Conservation (phyloP, 805 yeast species). For the Ogataea degrootiae region DNA sequence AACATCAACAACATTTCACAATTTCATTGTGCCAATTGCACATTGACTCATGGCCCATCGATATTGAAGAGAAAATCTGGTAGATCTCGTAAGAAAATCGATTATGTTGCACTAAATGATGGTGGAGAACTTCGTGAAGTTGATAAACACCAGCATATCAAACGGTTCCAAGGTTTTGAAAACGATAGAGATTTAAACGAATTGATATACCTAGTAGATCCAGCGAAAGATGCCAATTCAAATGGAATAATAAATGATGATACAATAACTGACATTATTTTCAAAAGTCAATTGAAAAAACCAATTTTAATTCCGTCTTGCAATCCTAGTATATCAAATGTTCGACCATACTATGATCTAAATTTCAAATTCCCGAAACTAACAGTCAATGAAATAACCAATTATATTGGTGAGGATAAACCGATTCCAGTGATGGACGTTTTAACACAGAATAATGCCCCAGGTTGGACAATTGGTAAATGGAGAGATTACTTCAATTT, state of each 20-base stretch:
- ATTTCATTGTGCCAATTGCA: constrained; percentile 56
- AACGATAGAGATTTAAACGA: constrained; percentile 23
- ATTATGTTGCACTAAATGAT: constrained; percentile 73
- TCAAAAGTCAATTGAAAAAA: constrained; percentile 23
- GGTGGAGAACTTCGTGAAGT: constrained; percentile 53
- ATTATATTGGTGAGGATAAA: constrained; percentile 55
- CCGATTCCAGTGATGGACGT: constrained; percentile 87
- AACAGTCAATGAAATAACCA: constrained; percentile 52
- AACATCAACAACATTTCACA: constrained; percentile 37
- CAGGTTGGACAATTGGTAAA: constrained; percentile 62
- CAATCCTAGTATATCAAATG: constrained; percentile 11
- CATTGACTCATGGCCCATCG: constrained; percentile 42
- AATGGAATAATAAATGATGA: constrained; percentile 23
- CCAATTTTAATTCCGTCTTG: constrained; percentile 31
- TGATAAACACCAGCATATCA: constrained; percentile 57
- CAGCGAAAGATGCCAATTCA: constrained; percentile 10
- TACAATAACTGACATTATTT: constrained; percentile 18
- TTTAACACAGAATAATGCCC: constrained; percentile 63
- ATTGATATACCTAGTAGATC: constrained; percentile 26
- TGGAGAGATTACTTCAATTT: constrained; percentile 72
- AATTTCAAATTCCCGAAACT: constrained; percentile 44
- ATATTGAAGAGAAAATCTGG: constrained; percentile 47
- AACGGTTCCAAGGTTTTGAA: constrained; percentile 27
- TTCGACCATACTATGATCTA: constrained; percentile 7
- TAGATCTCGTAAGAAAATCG: constrained; percentile 53